A percentile compares a stretch with the other conserved stretches of the same genome.
phyloP scores from a whole-genome alignment of 768 basidiomycete species.

The Panaeolus papilionaceus region DNA sequence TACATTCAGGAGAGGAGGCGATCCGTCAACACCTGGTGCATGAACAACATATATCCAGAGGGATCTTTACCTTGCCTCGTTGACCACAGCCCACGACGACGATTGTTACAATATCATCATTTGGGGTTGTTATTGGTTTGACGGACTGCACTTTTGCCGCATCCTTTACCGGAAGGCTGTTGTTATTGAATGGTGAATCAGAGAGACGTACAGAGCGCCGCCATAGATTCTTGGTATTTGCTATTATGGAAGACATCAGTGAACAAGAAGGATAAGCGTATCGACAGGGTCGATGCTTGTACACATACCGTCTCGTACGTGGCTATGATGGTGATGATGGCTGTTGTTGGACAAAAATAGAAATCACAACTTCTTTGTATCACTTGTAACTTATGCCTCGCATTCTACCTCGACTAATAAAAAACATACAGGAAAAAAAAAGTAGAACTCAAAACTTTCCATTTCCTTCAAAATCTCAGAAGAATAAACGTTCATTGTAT shows the following conservation, averaged over 20 bases:
- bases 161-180: constrained; percentile 19
- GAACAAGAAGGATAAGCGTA: not conserved
- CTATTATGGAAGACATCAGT: constrained; percentile 36
- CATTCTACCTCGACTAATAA: constrained; percentile 69
- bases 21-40: not conserved
- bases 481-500: constrained; percentile 38
- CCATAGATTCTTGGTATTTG: constrained; percentile 43
- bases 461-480: constrained; percentile 27
- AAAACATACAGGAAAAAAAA: constrained; percentile 40
- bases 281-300: constrained; percentile 1
- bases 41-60: not conserved
- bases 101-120: constrained; percentile 57
- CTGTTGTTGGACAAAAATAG: constrained; percentile 6
- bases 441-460: constrained; percentile 30
- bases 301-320: not conserved
- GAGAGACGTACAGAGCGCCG: constrained; percentile 36
- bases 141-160: constrained; percentile 15
- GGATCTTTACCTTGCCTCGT: constrained; percentile 66
- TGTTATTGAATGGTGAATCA: constrained; percentile 23
- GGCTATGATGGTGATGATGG: constrained; percentile 8
- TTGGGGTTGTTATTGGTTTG: not conserved
- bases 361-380: not conserved
- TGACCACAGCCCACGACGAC: constrained; percentile 86
- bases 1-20: constrained; percentile 31
- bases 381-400: constrained; percentile 61